Percentiles rank a stretch among this genome's conserved stretches.
Conservation (phyloP, 2,329 filamentous ascomycete genomes). For the Sporothrix euskadiensis region DNA sequence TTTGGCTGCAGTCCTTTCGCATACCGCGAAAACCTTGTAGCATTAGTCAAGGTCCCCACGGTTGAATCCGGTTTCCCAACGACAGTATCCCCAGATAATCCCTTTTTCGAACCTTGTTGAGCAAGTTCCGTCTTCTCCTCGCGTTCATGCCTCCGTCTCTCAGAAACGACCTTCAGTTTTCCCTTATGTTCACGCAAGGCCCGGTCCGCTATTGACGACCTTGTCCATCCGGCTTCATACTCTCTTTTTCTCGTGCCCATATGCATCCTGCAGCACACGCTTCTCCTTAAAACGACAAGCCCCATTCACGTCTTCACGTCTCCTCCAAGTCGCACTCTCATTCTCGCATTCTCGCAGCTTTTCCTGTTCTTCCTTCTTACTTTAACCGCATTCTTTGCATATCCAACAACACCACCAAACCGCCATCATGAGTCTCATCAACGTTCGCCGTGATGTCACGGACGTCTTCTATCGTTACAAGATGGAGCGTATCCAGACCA, state of each 20-base stretch:
- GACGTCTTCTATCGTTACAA: constrained; percentile 99
- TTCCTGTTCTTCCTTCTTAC: background rate
- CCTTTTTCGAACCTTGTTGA: constrained; percentile 4
- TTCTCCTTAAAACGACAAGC: constrained; percentile 26
- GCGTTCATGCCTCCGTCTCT: constrained; percentile 59
- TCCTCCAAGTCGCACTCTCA: background rate
- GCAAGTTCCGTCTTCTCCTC: constrained; percentile 33
- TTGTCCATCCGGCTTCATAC: constrained; percentile 36
- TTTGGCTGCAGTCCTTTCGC: constrained; percentile 96
- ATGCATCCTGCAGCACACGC: constrained; percentile 16
- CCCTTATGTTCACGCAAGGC: constrained; percentile 58
- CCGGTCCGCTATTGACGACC: constrained; percentile 57
- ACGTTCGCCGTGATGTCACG: constrained; percentile 96
- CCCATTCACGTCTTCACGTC: background rate
- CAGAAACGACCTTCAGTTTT: constrained; percentile 53
- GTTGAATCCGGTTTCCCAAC: constrained; percentile 58
- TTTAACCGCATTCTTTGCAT: background rate
- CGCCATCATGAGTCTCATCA: constrained; percentile 91
- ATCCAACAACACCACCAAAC: constrained; percentile 39
- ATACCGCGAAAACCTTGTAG: constrained; percentile 93
- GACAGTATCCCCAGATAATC: constrained; percentile 18
- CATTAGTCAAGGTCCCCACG: constrained; percentile 86
- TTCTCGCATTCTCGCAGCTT: background rate
- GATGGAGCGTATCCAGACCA: constrained; percentile 98
- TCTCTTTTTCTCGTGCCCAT: background rate